phyloP scores from a whole-genome alignment of 2,329 filamentous ascomycete species.

The Venturia pyrina region DNA sequence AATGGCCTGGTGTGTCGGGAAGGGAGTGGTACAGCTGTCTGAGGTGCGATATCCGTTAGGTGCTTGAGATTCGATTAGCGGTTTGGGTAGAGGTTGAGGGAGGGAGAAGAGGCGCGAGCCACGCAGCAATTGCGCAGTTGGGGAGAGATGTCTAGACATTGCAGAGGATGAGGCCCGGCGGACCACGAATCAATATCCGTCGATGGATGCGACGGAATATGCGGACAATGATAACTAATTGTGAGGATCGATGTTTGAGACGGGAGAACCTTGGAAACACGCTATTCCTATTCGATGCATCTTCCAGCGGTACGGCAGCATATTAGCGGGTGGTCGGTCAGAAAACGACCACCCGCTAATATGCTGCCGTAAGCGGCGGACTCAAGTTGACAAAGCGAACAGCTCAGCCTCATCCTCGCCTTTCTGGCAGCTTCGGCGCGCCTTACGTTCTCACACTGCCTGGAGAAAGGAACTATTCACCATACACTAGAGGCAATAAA shows the following conservation, averaged over 20 bases:
- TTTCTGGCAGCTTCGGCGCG: slow-evolving; percentile 6
- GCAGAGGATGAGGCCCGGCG: neutral
- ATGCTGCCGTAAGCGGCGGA: neutral
- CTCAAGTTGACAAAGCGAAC: neutral
- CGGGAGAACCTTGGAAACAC: neutral
- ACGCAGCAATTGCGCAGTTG: slow-evolving; percentile 62
- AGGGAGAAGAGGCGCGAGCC: slow-evolving; percentile 85
- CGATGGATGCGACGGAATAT: neutral
- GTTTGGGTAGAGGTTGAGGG: slow-evolving; percentile 61
- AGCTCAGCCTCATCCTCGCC: neutral
- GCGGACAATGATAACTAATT: neutral
- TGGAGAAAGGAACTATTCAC: slow-evolving; percentile 3
- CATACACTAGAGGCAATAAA: neutral
- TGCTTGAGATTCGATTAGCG: slow-evolving; percentile 35
- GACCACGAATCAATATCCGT: neutral
- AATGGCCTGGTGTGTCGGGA: slow-evolving; percentile 77
- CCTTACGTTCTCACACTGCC: neutral
- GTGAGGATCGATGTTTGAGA: neutral
- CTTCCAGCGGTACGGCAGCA: no score
- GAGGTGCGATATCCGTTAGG: slow-evolving; percentile 39
- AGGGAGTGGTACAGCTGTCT: slow-evolving; percentile 60
- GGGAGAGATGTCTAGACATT: slow-evolving; percentile 32
- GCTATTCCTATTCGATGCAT: neutral
- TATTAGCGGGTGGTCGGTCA: no score
- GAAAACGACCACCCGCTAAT: no score